phyloP scores from a whole-genome alignment of 2,329 filamentous ascomycete species.

The Stachybotrys chartarum region DNA sequence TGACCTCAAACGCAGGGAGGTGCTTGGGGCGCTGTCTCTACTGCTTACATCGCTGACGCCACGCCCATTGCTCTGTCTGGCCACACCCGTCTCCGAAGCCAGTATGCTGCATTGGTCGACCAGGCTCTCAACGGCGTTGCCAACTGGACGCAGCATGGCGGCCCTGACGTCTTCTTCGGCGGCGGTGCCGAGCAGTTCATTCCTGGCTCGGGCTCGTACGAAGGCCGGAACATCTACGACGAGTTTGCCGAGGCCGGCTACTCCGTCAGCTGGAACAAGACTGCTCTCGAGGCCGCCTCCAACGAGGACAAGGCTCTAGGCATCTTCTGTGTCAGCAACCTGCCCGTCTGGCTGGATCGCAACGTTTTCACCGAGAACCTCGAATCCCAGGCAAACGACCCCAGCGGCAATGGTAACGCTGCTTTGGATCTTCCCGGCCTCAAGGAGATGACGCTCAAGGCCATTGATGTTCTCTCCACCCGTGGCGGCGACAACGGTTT shows the following conservation, averaged over 20 bases:
- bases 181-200: constrained; percentile 79
- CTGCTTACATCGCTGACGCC: constrained; percentile 75
- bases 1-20: constrained; percentile 30
- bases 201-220: constrained; percentile 55
- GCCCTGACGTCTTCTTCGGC: constrained; percentile 76
- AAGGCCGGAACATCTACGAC: constrained; percentile 72
- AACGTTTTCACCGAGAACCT: constrained; percentile 73
- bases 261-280: constrained; percentile 66
- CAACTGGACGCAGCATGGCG: constrained; percentile 67
- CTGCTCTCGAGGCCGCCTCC: constrained; percentile 51
- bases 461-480: constrained; percentile 68
- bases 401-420: constrained; percentile 54
- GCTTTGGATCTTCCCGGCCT: constrained; percentile 74
- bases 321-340: constrained; percentile 67
- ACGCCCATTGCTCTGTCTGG: constrained; percentile 70
- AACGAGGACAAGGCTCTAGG: constrained; percentile 61
- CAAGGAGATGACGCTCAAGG: constrained; percentile 86
- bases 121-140: constrained; percentile 67
- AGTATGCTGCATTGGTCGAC: constrained; percentile 68
- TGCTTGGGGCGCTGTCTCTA: constrained; percentile 62
- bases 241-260: constrained; percentile 69
- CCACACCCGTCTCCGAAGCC: constrained; percentile 62
- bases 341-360: constrained; percentile 81
- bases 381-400: constrained; percentile 57
- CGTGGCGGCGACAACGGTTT: constrained; percentile 64